phyloP scores from a whole-genome alignment of 1,139 yeast genomes.

The Candida frijolesensis region DNA sequence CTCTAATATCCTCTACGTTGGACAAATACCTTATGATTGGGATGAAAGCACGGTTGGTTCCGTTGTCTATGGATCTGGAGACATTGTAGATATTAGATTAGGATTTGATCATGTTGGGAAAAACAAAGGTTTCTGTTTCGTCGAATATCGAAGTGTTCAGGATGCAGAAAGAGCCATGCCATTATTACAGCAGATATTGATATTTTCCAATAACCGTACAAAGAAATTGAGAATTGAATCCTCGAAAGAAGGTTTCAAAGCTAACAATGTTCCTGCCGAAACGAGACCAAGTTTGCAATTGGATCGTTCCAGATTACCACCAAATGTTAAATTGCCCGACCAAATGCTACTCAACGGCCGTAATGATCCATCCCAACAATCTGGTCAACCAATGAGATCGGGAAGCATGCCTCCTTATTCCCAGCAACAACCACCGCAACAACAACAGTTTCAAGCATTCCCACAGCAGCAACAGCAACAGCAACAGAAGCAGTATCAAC shows the following conservation, averaged over 20 bases:
- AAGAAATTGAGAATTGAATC: constrained; percentile 56
- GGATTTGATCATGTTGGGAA: constrained; percentile 65
- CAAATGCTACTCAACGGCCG: constrained; percentile 36
- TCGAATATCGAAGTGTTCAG: constrained; percentile 54
- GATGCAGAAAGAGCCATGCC: constrained; percentile 55
- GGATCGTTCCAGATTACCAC: constrained; percentile 49
- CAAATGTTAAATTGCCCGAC: constrained; percentile 55
- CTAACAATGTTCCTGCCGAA: constrained; percentile 30
- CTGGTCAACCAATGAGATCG: constrained; percentile 1
- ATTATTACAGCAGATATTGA: constrained; percentile 44
- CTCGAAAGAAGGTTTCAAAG: constrained; percentile 61
- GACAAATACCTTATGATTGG: constrained; percentile 69
- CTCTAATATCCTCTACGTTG: constrained; percentile 54
- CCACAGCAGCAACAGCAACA: constrained; percentile 6
- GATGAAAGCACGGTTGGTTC: constrained; percentile 54
- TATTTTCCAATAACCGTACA: constrained; percentile 35
- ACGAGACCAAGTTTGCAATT: constrained; percentile 43
- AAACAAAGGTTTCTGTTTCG: constrained; percentile 66
- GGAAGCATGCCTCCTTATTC: constrained; percentile 1
- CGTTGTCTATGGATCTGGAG: constrained; percentile 67
- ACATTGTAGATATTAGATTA: constrained; percentile 61
- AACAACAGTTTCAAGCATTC: constrained; percentile 9
- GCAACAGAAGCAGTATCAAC: constrained; percentile 6
- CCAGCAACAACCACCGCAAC: constrained; percentile 7
- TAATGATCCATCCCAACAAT: constrained; percentile 8